Conservation (phyloP, 495 filamentous ascomycete genomes). For the Hypoxylon fragiforme region DNA sequence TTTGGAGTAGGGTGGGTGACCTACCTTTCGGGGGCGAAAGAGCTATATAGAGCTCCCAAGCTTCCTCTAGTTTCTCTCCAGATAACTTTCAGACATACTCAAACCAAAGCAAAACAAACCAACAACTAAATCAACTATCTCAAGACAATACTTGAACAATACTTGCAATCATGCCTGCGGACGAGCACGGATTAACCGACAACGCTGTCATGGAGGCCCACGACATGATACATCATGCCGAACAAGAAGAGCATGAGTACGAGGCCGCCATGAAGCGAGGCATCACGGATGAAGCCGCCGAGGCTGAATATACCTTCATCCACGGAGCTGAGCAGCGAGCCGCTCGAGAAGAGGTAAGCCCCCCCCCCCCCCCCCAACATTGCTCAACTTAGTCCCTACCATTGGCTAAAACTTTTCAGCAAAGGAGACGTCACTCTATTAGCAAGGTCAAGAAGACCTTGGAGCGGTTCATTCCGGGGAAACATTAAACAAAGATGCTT, state of each 20-base stretch:
- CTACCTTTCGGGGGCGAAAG: background rate
- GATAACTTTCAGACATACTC: background rate
- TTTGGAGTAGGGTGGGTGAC: slow-evolving; percentile 16
- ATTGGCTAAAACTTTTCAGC: background rate
- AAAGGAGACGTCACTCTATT: slow-evolving; percentile 22
- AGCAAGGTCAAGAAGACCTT: slow-evolving; percentile 33
- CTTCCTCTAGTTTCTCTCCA: slow-evolving; percentile 1
- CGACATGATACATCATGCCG: slow-evolving; percentile 42
- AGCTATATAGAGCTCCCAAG: slow-evolving; percentile 24
- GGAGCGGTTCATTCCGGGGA: slow-evolving; percentile 31
- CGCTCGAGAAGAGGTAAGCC: slow-evolving; percentile 29
- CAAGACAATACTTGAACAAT: slow-evolving; percentile 1
- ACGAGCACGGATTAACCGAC: slow-evolving; percentile 37
- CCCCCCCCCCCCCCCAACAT: too few species aligned
- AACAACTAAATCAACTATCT: slow-evolving; percentile 4
- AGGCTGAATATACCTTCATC: slow-evolving; percentile 39
- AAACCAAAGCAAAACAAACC: background rate
- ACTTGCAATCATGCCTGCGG: slow-evolving; percentile 35
- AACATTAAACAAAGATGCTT: slow-evolving; percentile 32
- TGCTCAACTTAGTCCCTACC: too few species aligned
- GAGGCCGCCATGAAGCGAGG: slow-evolving; percentile 37
- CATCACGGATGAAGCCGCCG: slow-evolving; percentile 31
- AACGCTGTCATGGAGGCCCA: slow-evolving; percentile 30
- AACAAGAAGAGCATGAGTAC: slow-evolving; percentile 40
- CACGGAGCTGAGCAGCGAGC: slow-evolving; percentile 34